A percentile compares a stretch with the other conserved stretches of the same genome.
phyloP scores from a whole-genome alignment of 768 basidiomycete species.

The Boletus rubescentipes region DNA sequence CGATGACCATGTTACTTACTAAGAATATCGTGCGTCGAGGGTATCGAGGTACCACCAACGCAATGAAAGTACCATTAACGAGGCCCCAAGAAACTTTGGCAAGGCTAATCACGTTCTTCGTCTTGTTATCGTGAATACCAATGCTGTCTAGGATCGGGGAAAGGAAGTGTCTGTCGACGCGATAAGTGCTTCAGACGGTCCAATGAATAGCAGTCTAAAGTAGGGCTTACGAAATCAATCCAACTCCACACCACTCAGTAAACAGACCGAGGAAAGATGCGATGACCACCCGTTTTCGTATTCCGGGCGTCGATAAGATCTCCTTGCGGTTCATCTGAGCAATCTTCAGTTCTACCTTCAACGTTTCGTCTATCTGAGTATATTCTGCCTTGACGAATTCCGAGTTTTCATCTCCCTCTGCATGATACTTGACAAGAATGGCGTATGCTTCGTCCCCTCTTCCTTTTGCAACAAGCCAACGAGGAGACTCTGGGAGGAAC shows the following conservation, averaged over 20 bases:
- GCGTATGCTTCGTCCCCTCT: slow-evolving; percentile 46
- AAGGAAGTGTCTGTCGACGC: slow-evolving; percentile 5
- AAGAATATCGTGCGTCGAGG: slow-evolving; percentile 11
- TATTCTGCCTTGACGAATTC: slow-evolving; percentile 60
- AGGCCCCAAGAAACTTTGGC: slow-evolving; percentile 4
- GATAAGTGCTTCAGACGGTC: not conserved
- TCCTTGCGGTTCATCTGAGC: not conserved
- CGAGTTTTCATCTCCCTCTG: slow-evolving; percentile 49
- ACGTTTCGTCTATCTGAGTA: slow-evolving; percentile 53
- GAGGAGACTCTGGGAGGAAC: slow-evolving; percentile 62
- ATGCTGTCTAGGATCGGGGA: slow-evolving; percentile 11
- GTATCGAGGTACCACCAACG: slow-evolving; percentile 4
- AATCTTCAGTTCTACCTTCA: slow-evolving; percentile 32
- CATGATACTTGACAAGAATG: slow-evolving; percentile 57
- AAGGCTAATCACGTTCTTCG: slow-evolving; percentile 16
- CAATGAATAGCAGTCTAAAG: not conserved
- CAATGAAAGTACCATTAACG: not conserved
- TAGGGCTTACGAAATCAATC: slow-evolving; percentile 8
- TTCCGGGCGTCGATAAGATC: slow-evolving; percentile 5
- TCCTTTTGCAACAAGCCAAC: slow-evolving; percentile 61
- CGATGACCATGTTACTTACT: not conserved
- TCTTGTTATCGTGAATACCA: slow-evolving; percentile 16
- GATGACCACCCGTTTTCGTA: slow-evolving; percentile 17
- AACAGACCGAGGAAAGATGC: slow-evolving; percentile 9
- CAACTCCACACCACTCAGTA: slow-evolving; percentile 11